Base-by-base conservation (phyloP, 2,329 filamentous ascomycete genomes). In the Blumeria graminis region DNA sequence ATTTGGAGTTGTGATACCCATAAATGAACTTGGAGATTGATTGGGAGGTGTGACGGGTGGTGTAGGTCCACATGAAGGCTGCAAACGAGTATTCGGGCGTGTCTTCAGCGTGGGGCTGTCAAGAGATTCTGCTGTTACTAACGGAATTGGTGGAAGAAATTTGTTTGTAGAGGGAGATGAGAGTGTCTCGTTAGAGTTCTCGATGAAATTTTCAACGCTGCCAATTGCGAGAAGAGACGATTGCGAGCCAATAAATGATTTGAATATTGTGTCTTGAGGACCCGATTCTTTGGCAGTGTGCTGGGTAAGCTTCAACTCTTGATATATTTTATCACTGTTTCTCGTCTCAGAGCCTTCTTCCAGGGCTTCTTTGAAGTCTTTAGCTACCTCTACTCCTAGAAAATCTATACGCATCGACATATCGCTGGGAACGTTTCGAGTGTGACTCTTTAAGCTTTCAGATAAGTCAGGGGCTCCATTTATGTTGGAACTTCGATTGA, bases 311-410 rank as follows among this genome's bases (percentile, higher is more conserved):
- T 28, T 28, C 1, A 2, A 28, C 22, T 28, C 22, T 28, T 28
- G 2, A 28, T 4, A 4, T 28, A 28, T 28, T 28, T 28, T 28
- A 28, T 28, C 22, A 28, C 22, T 28, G 4, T 28, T 28, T 28
- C 22, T 28, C 22, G 22, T 28, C 22, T 28, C 22, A 28, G 22
- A 28, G 22, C 22, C 22, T 28, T 28, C 22, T 28, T 28, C 22
- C 22, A 28, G 4, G 22, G 22, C 22, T 62, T 77, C 77, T 65
- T 84, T 85, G 68, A 92, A 93, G 60, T 86, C 84, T 64, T 88
- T 84, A 0, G 80, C 77, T 32, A 85, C 78, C 61, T 80, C 80
- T 11, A 86, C 85, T n/a, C 86, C 84, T 0, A 96, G 74, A 0
- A 90, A 65, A 66, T 96, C 90, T 55, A 94, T 83, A 38, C 87